These are phyloP conservation scores for Fusarium sacchari DNA, from an alignment of 2,329 filamentous ascomycete species.

Conservation along the genomic window DNA sequence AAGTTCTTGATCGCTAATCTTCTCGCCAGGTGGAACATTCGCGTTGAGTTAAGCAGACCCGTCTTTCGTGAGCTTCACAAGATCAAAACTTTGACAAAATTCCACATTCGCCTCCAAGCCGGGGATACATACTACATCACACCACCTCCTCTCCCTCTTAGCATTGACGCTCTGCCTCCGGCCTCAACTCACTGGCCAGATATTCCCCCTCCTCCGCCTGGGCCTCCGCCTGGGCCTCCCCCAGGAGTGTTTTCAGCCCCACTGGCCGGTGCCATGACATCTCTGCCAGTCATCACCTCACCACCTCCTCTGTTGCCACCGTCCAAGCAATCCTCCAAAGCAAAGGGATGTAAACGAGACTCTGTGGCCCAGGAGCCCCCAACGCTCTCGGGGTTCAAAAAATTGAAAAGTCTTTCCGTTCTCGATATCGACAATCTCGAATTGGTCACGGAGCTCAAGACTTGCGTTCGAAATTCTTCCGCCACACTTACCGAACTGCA, in stretches of 20 bases:
- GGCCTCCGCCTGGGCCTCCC: conserved; percentile 33
- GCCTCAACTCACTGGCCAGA: conserved; percentile 46
- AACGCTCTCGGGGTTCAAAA: conserved; percentile 67
- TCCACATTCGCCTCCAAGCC: conserved; percentile 68
- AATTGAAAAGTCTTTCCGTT: conserved; percentile 62
- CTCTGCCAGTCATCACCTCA: conserved; percentile 32
- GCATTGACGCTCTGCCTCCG: conserved; percentile 41
- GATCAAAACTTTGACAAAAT: conserved; percentile 60
- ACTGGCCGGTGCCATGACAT: conserved; percentile 12
- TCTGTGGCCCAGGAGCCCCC: conserved; percentile 53
- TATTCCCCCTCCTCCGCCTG: conserved; percentile 38
- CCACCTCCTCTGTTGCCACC: conserved; percentile 47
- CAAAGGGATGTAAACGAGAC: conserved; percentile 48
- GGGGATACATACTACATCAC: conserved; percentile 65
- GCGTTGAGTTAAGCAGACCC: conserved; percentile 68
- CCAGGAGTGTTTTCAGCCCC: conserved; percentile 34
- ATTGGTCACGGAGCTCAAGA: conserved; percentile 63
- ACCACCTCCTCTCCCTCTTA: conserved; percentile 58
- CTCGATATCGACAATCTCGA: conserved; percentile 70
- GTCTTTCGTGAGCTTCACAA: conserved; percentile 67
- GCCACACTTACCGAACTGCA: conserved; percentile 64
- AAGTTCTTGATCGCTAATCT: conserved; percentile 6
- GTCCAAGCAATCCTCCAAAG: conserved; percentile 51
- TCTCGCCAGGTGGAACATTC: conserved; percentile 67
- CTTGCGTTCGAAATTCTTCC: conserved; percentile 65